phyloP scores from a whole-genome alignment of 202 grass and related monocot genomes.

The Sporobolus alterniflorus region DNA sequence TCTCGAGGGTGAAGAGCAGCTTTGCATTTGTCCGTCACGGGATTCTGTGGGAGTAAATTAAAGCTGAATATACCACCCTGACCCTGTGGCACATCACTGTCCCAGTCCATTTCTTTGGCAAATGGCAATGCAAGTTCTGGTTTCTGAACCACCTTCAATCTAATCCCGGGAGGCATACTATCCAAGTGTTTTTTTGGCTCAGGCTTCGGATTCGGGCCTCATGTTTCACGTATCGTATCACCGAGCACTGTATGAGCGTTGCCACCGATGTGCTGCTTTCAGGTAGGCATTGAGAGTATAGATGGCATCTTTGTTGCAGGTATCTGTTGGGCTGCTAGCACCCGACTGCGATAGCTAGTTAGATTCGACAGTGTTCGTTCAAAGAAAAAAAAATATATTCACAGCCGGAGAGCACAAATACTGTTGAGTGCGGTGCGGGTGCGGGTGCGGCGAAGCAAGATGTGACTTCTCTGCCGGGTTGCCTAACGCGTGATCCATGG shows the following conservation, averaged over 20 bases:
- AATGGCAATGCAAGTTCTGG: no score
- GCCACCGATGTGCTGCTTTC: background rate
- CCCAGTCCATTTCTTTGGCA: no score
- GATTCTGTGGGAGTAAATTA: background rate
- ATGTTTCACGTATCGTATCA: background rate
- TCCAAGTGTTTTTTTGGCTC: conserved; percentile 18
- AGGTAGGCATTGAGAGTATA: background rate
- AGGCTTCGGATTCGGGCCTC: background rate
- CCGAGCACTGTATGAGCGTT: no score
- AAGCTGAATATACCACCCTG: background rate
- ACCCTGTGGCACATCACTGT: no score
- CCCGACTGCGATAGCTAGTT: background rate
- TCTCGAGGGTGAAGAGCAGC: background rate
- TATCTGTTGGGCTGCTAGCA: background rate
- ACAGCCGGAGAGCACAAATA: background rate
- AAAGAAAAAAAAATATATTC: no score
- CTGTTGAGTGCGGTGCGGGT: no score
- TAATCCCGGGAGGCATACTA: background rate
- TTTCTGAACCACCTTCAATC: background rate
- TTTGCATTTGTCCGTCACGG: conserved; percentile 11
- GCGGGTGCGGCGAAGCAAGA: background rate
- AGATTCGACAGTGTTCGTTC: background rate
- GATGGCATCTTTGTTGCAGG: background rate
- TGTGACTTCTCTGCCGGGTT: no score
- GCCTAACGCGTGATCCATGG: no score